Evolutionary conservation across 345 rosid species (phyloP), one percentile per base, ranked within the genome.

Genomic region (Bretschneidera sinensis): DNA sequence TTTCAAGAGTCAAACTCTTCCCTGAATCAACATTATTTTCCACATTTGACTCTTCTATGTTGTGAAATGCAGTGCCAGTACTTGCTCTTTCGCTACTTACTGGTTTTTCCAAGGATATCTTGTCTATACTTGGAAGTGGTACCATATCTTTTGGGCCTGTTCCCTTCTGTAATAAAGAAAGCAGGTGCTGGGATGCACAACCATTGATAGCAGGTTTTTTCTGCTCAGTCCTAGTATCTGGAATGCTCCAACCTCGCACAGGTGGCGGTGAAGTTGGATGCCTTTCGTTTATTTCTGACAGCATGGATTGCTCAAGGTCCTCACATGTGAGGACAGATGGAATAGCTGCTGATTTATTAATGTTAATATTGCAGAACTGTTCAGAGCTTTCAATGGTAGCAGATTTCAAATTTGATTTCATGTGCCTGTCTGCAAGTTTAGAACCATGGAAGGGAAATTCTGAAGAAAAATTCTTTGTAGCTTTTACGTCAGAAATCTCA

Each of bases 241-340:
- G 19, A 64, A 59, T 62, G 64, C 73, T 77, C 75, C 58, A 69
- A 45, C 63, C 76, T 66, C 57, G 74, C 45, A 52, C 58, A 61
- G 75, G 66, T 59, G 75, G 75, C 17, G 51, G 76, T 75, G 68
- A 62, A 49, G 74, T 70, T n/a, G 76, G 72, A 70, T 72, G 65
- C 59, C 60, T 77, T 50, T 71, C 84, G 56, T 75, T 60, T 43
- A 77, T 75, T 83, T 78, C 95, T 23, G 91, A 88, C 67, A 94
- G 69, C 71, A 94, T 86, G 55, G 97, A 82, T 70, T 85, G 95
- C 76, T 94, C 99, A 64, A 94, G 97, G 76, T 94, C 99, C 81
- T 88, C 99, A 63, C 99, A 94, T 55, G 99, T 94, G 71, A 94
- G 92, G 61, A 94, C 85, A 64, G 95, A 72, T 28, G 84, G 76